phyloP scores from a whole-genome alignment of 2,329 filamentous ascomycete genomes.

The Chaetomium strumarium region DNA sequence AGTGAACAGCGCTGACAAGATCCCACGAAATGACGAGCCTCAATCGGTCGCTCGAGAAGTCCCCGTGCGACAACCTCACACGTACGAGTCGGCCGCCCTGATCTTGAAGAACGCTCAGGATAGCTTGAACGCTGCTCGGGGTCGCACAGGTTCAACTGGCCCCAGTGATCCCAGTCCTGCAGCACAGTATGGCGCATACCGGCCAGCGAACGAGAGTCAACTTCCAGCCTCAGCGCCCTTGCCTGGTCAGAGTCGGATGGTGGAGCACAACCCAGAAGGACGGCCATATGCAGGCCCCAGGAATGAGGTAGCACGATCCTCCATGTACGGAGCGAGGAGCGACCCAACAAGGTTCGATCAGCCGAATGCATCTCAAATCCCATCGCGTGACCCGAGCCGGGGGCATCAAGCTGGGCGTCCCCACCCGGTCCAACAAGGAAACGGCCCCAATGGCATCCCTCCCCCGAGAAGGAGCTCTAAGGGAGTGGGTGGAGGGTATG shows the following conservation, averaged over 20 bases:
- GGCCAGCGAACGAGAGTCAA: conserved; percentile 11
- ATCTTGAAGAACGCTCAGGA: conserved; percentile 26
- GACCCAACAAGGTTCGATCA: conserved; percentile 59
- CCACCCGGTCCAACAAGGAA: conserved; percentile 43
- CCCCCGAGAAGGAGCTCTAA: conserved; percentile 74
- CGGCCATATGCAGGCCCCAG: conserved; percentile 35
- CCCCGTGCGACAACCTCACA: conserved; percentile 21
- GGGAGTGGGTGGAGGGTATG: conserved; percentile 56
- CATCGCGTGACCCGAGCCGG: conserved; percentile 62
- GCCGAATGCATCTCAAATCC: conserved; percentile 54
- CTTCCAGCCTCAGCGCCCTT: conserved; percentile 27
- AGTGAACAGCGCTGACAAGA: conserved; percentile 1
- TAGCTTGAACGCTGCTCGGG: conserved; percentile 24
- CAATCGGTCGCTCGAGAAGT: conserved; percentile 11
- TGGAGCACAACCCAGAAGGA: conserved; percentile 30
- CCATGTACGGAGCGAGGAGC: conserved; percentile 51
- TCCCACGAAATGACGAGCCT: conserved; percentile 13
- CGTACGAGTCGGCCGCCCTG: conserved; percentile 25
- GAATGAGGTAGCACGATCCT: conserved; percentile 53
- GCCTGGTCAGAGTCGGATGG: conserved; percentile 16
- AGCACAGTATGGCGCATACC: conserved; percentile 19
- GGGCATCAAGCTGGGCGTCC: conserved; percentile 57
- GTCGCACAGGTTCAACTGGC: conserved; percentile 7
- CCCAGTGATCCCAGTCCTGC: conserved; percentile 12
- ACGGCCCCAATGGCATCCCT: conserved; percentile 58